Evolutionary conservation across 495 filamentous ascomycete species (phyloP).

Genomic region (Amphirosellinia nigrospora): DNA sequence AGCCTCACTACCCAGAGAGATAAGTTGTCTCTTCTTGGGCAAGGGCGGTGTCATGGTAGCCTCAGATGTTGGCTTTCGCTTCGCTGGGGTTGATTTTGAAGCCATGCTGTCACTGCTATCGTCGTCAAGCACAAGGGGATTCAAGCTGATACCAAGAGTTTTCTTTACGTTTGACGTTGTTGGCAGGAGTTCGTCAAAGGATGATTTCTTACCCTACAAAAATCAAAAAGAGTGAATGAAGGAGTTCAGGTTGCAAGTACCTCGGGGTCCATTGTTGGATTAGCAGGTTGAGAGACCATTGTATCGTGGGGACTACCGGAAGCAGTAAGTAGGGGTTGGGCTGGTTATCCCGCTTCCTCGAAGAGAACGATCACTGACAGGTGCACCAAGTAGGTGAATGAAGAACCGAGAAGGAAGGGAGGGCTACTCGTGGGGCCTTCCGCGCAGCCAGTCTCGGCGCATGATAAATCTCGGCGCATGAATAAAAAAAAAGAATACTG

Average conservation of each 20-base stretch:
- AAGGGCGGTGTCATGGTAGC: neutral
- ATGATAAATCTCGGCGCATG: neutral
- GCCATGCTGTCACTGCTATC: conserved; percentile 4
- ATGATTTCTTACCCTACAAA: neutral
- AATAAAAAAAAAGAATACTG: neutral
- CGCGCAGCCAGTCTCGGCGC: too few relatives aligned
- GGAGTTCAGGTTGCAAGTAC: neutral
- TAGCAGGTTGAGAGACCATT: neutral
- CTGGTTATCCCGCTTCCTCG: neutral
- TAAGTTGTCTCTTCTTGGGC: neutral
- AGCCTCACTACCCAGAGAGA: neutral
- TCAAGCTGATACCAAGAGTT: neutral
- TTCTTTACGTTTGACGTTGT: neutral
- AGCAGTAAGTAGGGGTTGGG: neutral
- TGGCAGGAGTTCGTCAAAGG: neutral
- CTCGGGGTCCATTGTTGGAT: neutral
- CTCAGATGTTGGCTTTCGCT: neutral
- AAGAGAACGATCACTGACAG: neutral
- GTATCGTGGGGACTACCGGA: neutral
- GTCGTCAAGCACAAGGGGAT: conserved; percentile 10
- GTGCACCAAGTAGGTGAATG: neutral
- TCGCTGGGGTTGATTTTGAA: neutral
- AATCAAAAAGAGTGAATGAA: conserved; percentile 2
- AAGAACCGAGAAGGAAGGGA: neutral
- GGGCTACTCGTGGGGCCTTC: too few relatives aligned